Evolutionary conservation across 139 green algal species (phyloP), one percentile per base, ranked within the genome.

Genomic region (Tetradesmus lagerheimii): DNA sequence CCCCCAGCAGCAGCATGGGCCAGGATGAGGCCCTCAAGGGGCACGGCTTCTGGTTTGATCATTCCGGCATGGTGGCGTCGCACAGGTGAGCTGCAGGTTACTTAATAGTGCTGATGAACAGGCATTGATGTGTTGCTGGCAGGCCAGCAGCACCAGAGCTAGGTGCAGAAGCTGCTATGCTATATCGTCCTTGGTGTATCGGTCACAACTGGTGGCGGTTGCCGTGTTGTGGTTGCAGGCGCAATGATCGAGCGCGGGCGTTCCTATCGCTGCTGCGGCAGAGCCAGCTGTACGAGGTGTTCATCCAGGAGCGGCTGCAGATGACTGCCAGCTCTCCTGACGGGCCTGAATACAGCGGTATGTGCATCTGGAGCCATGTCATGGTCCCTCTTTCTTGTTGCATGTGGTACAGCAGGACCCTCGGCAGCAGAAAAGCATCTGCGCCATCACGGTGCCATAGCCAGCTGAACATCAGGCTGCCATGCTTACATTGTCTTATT

Each of bases 201-300:
- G 43, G 9, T 50, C 43, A 74, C 62, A 74, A 6, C 20, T 74
- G 62, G 3, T 74, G 12, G 25, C 3, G 62, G 12, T 23, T 74
- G 62, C 25, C 16, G 20, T 27, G 62, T 23, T 74, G 62, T 74
- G 8, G 16, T 27, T 77, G 20, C 91, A 93, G 89, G 37, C 92
- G 91, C 74, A 95, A 91, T 39, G 90, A 94, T 18, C 74, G 89
- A 71, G 89, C 95, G 2, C 80, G 90, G 20, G 34, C 78, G 2
- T 97, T 98, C 82, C 87, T 97, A 34, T 29, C 76, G 0, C 23
- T 89, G 53, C 93, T 98, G 66, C 92, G 95, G 6, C 94, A 97
- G 90, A 96, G 93, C 83, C 95, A 98, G 94, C 90, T 98, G 94
- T 97, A 94, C 66, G 94, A 96, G 74, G 91, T 97, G 89, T 97